A percentile compares a stretch with the other conserved stretches of the same genome.
Conservation (phyloP, 1,284 basidiomycete genomes). For the Inonotus obliquus region DNA sequence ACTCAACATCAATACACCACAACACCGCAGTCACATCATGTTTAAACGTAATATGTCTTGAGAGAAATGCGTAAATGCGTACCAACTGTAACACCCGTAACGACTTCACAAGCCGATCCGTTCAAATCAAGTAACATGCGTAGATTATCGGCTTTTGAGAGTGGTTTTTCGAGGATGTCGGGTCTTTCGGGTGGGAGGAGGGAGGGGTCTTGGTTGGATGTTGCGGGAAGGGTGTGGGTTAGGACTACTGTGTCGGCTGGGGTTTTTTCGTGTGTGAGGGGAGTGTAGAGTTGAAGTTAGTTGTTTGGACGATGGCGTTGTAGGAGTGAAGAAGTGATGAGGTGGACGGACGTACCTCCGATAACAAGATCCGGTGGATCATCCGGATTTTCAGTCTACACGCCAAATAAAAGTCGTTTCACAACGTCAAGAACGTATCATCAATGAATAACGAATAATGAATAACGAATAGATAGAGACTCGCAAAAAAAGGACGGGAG, state of each 20-base stretch:
- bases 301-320: neutral
- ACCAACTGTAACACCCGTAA: constrained; percentile 85
- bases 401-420: neutral
- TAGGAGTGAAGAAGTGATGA: constrained; percentile 2
- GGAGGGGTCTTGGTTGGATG: constrained; percentile 46
- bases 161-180: constrained; percentile 88
- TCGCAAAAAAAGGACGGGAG: no score
- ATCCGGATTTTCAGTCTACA: constrained; percentile 66
- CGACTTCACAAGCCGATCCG: constrained; percentile 83
- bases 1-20: neutral
- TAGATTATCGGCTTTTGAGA: constrained; percentile 76
- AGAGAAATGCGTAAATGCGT: constrained; percentile 23
- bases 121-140: constrained; percentile 88
- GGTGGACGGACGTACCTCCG: constrained; percentile 48
- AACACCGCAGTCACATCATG: no score
- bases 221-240: constrained; percentile 63
- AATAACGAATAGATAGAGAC: no score
- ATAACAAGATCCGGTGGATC: constrained; percentile 94
- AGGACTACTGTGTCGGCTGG: constrained; percentile 92
- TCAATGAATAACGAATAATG: neutral
- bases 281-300: neutral
- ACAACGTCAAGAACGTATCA: neutral
- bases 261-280: neutral
- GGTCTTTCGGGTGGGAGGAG: constrained; percentile 45
- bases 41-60: no score